phyloP scores from a whole-genome alignment of 208 protist genomes.

The Acanthamoeba lugdunensis region DNA sequence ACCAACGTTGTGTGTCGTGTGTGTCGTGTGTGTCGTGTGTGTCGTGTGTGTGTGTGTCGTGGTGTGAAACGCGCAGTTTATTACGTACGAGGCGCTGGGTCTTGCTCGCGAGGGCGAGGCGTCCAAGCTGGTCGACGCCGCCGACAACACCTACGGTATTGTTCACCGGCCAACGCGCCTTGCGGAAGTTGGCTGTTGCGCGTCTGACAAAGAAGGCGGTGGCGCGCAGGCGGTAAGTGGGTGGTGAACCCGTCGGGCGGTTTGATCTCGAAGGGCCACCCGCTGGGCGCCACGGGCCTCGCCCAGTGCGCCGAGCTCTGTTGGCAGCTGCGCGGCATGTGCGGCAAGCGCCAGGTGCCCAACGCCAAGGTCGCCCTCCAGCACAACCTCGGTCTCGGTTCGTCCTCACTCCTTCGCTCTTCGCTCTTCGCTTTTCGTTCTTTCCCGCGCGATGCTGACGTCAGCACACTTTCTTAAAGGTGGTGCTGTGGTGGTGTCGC shows the following conservation, averaged over 20 bases:
- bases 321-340: conserved; percentile 78
- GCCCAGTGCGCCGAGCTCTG: conserved; percentile 76
- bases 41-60: no score
- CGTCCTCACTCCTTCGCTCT: background rate
- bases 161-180: background rate
- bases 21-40: no score
- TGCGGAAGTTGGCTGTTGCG: background rate
- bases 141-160: conserved; percentile 81
- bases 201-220: background rate
- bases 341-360: conserved; percentile 77
- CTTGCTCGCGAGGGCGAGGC: conserved; percentile 73
- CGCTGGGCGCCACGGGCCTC: conserved; percentile 76
- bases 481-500: conserved; percentile 53
- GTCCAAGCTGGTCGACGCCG: conserved; percentile 74
- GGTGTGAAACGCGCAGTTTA: background rate
- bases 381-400: conserved; percentile 81
- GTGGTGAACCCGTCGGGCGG: conserved; percentile 83
- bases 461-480: background rate
- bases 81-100: conserved; percentile 80
- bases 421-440: background rate
- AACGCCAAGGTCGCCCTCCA: conserved; percentile 76
- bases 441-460: background rate
- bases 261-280: conserved; percentile 81
- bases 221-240: conserved; percentile 76
- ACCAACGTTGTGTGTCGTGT: background rate